Base-by-base conservation (phyloP, 2,329 filamentous ascomycete genomes). In the Davidsoniella neocaledoniae region DNA sequence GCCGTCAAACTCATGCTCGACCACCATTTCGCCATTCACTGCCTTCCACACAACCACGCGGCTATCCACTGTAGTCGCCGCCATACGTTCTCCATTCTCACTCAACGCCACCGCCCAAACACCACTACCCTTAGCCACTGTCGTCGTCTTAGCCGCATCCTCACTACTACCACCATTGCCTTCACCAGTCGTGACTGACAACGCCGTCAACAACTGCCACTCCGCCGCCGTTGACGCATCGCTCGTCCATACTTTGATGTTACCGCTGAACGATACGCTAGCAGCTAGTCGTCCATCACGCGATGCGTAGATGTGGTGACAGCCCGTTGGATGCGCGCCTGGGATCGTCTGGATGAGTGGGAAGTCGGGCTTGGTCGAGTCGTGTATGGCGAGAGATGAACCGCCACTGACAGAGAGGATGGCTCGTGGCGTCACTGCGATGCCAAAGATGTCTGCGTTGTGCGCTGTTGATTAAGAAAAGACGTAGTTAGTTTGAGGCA, bases 61-160 rank as follows among this genome's bases (percentile, higher is more conserved):
- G 29, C 37, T 43, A 43, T 52, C 50, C 59, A 87, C 83, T 2
- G 86, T 91, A 12, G 86, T 93, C 56, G 79, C 79, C n/a, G 87
- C 87, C 14, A 96, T 73, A 60, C 81, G 91, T 55, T 79, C 76
- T 45, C 91, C 91, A 61, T 94, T 81, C 54, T 81, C 77, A 59
- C 83, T 94, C 54, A 98, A 69, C 0, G 86, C 82, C 56, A 95
- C 70, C 0, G 90, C 87, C 91, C 91, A 98, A 8, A 83, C 73
- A 59, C 90, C 83, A 40, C 80, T 81, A 2, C 79, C 72, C 59
- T 77, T 76, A 8, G 36, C 14, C 10, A 10, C 46, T 9, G 46
- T 19, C 36, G 17, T 43, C 23, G 26, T 19, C 14, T 37, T 25
- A 54, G 72, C 72, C 58, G 63, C 57, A 44, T 59, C 60, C 46